Conservation (phyloP, 83 land plant species). For the Picea abies region DNA sequence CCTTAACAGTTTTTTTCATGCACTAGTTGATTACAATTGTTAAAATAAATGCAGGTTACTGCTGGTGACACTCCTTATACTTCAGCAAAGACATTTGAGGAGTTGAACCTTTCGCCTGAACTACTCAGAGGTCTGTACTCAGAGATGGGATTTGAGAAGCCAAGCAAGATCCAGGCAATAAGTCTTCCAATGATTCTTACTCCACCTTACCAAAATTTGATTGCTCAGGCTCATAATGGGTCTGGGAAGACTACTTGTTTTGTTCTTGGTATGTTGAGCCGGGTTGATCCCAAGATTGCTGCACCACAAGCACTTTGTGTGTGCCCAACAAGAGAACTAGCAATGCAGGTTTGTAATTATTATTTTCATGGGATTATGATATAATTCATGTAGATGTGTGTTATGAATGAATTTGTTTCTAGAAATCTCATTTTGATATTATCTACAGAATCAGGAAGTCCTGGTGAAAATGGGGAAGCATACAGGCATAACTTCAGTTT, state of each 20-base stretch:
- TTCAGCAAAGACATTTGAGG: constrained; percentile 85
- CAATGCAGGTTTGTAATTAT: constrained; percentile 60
- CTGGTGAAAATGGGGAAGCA: constrained; percentile 80
- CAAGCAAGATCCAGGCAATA: constrained; percentile 92
- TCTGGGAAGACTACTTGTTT: constrained; percentile 99
- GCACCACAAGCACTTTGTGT: constrained; percentile 93
- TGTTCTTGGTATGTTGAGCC: constrained; percentile 94
- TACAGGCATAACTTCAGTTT: constrained; percentile 76
- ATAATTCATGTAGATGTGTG: background rate
- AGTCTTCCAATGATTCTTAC: constrained; percentile 92
- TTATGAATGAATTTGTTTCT: constrained; percentile 4
- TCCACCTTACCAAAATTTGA: constrained; percentile 80
- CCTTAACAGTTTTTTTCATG: no score
- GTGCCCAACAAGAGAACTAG: constrained; percentile 95
- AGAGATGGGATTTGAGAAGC: constrained; percentile 86
- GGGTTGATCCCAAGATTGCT: constrained; percentile 65
- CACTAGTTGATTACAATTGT: no score
- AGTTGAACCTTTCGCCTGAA: constrained; percentile 71
- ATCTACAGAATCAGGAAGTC: constrained; percentile 69
- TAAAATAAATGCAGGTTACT: constrained; percentile 50
- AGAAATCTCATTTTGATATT: background rate
- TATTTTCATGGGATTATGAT: background rate
- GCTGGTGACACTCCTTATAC: constrained; percentile 76
- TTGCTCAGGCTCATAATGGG: constrained; percentile 98
- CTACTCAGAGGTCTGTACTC: constrained; percentile 75